Percentiles rank a stretch among this genome's conserved stretches.
Evolutionary conservation across 495 filamentous ascomycete genomes (phyloP).

Genomic region (Lasiosphaeria ovina): DNA sequence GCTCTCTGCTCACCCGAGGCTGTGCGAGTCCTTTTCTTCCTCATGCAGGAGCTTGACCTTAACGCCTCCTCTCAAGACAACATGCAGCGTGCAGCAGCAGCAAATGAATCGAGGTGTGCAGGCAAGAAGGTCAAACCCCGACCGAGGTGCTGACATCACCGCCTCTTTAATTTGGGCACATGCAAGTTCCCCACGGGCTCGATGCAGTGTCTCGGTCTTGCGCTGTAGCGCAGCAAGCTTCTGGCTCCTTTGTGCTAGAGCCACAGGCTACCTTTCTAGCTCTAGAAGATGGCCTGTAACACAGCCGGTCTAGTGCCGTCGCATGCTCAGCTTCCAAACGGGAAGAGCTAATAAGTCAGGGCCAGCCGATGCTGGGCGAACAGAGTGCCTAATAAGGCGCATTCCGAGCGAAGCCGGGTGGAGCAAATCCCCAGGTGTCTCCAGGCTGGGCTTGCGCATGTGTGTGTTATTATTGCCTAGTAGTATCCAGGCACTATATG

Average conservation of each 20-base stretch:
- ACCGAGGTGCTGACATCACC: constrained; percentile 10
- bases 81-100: background rate
- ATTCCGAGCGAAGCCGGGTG: constrained; percentile 6
- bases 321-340: no score
- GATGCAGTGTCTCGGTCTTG: constrained; percentile 11
- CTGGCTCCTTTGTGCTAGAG: background rate
- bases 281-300: no score
- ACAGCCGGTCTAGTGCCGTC: no score
- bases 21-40: constrained; percentile 3
- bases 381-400: constrained; percentile 14
- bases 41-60: background rate
- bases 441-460: background rate
- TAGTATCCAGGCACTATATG: background rate
- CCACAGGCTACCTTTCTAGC: no score
- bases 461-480: background rate
- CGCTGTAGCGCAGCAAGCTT: background rate
- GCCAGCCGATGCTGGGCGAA: background rate
- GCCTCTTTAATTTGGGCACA: constrained; percentile 9
- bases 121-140: background rate
- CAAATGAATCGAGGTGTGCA: background rate
- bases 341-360: no score
- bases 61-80: background rate
- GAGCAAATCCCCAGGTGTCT: background rate
- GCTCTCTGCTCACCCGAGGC: background rate
- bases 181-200: constrained; percentile 1